Conservation (phyloP, 2,329 filamentous ascomycete species). For the Podosphaera xanthii region DNA sequence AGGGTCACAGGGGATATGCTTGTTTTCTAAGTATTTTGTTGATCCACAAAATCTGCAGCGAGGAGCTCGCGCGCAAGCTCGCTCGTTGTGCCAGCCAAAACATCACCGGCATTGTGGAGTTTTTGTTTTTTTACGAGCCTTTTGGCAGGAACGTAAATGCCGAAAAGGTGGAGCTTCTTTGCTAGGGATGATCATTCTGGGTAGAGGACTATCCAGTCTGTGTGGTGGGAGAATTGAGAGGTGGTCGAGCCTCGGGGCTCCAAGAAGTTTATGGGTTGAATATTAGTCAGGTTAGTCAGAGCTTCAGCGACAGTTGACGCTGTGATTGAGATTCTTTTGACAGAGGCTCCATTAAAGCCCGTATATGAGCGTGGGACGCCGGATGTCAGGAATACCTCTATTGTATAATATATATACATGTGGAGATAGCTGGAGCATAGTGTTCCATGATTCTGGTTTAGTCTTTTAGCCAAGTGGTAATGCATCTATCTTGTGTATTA, state of each 20-base stretch:
- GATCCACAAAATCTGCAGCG: neutral
- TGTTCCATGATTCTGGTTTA: no score
- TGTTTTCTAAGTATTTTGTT: neutral
- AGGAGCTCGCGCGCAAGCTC: no score
- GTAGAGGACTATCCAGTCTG: neutral
- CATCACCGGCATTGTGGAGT: neutral
- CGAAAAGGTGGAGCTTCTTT: neutral
- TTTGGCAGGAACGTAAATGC: neutral
- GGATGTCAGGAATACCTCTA: neutral
- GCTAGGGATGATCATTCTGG: neutral
- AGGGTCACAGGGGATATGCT: neutral
- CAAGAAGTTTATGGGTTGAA: neutral
- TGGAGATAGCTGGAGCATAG: no score
- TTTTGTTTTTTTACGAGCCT: neutral
- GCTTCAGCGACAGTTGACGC: neutral
- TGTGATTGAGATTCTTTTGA: neutral
- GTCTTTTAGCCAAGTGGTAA: no score
- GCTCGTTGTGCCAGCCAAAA: neutral
- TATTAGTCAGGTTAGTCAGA: neutral
- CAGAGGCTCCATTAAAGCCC: neutral
- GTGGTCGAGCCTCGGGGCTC: neutral
- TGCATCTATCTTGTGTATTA: no score
- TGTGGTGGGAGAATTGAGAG: neutral
- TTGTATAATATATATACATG: no score
- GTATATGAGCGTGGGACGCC: neutral